Evolutionary conservation across 257 asterid species (phyloP).

Genomic region (Primulina tabacum): DNA sequence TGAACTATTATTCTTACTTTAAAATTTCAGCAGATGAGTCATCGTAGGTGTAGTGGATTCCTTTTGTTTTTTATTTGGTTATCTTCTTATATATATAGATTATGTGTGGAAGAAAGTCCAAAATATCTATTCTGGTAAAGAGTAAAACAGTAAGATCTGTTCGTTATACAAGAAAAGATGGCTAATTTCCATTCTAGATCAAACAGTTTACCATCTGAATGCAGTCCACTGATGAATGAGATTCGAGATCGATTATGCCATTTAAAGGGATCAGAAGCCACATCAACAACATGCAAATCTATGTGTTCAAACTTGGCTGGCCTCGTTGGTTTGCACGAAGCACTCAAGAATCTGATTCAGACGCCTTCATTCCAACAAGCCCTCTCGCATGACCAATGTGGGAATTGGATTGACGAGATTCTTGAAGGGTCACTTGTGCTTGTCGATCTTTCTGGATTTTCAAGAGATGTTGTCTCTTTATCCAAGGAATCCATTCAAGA

Average conservation of each 20-base stretch:
- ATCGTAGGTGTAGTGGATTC: constrained; percentile 1
- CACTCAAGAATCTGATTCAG: constrained; percentile 28
- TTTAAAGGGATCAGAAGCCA: constrained; percentile 23
- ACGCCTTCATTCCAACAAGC: constrained; percentile 27
- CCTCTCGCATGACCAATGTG: constrained; percentile 8
- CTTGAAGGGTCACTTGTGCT: constrained; percentile 32
- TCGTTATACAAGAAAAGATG: constrained; percentile 18
- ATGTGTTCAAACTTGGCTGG: constrained; percentile 19
- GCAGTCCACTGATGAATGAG: constrained; percentile 27
- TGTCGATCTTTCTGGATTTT: constrained; percentile 27
- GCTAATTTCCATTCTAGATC: constrained; percentile 28
- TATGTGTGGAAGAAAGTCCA: too few relatives aligned
- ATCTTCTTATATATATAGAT: constrained; percentile 1
- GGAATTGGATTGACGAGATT: constrained; percentile 22
- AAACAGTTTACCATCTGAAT: constrained; percentile 33
- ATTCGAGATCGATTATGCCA: constrained; percentile 26
- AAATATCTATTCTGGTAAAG: too few relatives aligned
- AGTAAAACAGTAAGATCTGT: not conserved
- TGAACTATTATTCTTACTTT: not conserved
- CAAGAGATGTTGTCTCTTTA: constrained; percentile 19
- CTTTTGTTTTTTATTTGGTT: not conserved
- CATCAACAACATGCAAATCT: constrained; percentile 24
- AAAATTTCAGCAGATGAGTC: not conserved
- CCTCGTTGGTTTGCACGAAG: constrained; percentile 25
- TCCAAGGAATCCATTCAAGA: constrained; percentile 35